These are phyloP conservation scores for Acacia concinna DNA, from an alignment of 331 rosid genomes.

Conservation along the genomic window DNA sequence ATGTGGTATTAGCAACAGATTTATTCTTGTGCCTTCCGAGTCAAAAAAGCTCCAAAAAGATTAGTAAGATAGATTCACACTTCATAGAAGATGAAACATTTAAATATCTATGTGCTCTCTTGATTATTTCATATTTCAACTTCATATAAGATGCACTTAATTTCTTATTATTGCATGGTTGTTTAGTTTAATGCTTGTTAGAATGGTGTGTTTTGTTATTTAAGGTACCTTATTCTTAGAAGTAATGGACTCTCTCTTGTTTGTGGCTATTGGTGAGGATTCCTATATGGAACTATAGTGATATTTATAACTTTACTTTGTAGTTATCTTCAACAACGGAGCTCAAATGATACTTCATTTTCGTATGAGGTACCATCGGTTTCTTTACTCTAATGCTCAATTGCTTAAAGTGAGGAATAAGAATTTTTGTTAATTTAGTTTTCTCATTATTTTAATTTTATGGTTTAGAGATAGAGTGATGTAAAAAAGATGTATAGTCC, in stretches of 20 bases:
- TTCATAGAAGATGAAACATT: background rate
- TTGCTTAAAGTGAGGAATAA: background rate
- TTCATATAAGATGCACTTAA: background rate
- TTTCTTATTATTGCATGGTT: conserved; percentile 1
- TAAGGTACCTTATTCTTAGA: background rate
- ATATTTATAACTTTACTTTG: conserved; percentile 32
- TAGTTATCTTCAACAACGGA: conserved; percentile 89
- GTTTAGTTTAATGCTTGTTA: background rate
- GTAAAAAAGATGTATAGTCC: background rate
- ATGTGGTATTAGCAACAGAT: conserved; percentile 13
- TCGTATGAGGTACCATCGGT: conserved; percentile 74
- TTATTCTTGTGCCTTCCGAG: background rate
- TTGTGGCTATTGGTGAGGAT: conserved; percentile 14
- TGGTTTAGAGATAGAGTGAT: background rate
- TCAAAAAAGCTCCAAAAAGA: background rate
- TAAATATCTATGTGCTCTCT: background rate
- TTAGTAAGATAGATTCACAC: background rate
- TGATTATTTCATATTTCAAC: background rate
- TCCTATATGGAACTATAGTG: conserved; percentile 17
- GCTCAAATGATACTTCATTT: conserved; percentile 73
- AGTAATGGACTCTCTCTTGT: conserved; percentile 26
- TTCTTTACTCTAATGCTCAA: conserved; percentile 11
- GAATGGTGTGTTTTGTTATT: background rate
- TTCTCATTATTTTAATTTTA: too few species aligned
- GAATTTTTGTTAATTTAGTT: too few species aligned